Conservation (phyloP, 129 eudicot genomes). For the Saussurea involucrata region DNA sequence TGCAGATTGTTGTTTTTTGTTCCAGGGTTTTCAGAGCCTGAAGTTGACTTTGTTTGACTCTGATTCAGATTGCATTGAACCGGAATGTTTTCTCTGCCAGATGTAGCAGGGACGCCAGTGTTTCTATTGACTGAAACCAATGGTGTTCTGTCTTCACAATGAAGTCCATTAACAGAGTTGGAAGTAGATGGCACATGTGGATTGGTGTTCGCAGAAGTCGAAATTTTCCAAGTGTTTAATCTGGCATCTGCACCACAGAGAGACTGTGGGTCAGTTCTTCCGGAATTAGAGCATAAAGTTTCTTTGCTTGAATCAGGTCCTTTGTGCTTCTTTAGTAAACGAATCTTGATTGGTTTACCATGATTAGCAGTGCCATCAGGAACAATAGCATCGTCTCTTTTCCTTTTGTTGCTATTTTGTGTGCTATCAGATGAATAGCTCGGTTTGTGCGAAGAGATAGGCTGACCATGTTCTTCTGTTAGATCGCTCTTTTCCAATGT, state of each 20-base stretch:
- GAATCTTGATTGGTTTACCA: conserved; percentile 57
- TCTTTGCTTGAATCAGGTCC: conserved; percentile 10
- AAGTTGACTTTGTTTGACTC: background rate
- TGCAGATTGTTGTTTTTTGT: background rate
- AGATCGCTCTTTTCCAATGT: conserved; percentile 34
- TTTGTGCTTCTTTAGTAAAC: conserved; percentile 34
- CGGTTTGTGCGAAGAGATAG: conserved; percentile 29
- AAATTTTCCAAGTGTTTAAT: background rate
- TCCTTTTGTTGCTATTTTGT: conserved; percentile 53
- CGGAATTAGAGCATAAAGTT: conserved; percentile 19
- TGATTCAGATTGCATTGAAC: background rate
- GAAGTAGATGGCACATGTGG: background rate
- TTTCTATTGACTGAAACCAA: background rate
- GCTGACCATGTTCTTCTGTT: conserved; percentile 50
- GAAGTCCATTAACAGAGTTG: background rate
- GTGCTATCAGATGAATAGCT: conserved; percentile 57
- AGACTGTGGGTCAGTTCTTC: background rate
- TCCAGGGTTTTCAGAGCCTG: background rate
- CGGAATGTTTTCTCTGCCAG: conserved; percentile 15
- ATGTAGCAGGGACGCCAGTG: background rate
- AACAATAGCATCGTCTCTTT: conserved; percentile 24
- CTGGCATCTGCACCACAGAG: background rate
- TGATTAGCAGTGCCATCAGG: conserved; percentile 8
- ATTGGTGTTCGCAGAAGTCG: background rate
- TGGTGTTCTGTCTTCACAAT: background rate